Evolutionary conservation across 2,329 filamentous ascomycete species (phyloP).

Genomic region (Aspergillus costaricaensis): DNA sequence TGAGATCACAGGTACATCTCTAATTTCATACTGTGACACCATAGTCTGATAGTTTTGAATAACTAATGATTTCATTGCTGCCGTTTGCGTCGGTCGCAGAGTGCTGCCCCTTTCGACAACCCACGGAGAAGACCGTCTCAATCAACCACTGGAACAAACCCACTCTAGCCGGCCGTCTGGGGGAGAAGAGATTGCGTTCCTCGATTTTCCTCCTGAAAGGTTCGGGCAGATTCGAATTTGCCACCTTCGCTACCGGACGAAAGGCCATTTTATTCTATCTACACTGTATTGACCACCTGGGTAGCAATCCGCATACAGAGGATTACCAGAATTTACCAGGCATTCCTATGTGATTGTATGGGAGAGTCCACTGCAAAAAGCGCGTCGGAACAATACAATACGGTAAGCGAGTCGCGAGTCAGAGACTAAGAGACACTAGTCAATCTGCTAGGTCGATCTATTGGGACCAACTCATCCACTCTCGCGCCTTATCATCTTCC

Average conservation of each 20-base stretch:
- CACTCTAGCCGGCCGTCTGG: no score
- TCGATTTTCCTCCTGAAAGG: background rate
- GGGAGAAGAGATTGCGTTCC: no score
- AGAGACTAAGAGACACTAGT: background rate
- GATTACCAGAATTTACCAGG: no score
- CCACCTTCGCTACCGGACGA: no score
- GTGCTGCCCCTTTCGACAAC: background rate
- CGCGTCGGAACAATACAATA: background rate
- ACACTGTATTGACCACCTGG: no score
- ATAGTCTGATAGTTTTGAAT: no score
- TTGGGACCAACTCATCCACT: slow-evolving; percentile 13
- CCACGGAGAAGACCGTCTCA: background rate
- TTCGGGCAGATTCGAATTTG: no score
- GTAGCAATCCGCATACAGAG: no score
- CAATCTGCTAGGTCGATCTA: slow-evolving; percentile 14
- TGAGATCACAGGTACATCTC: no score
- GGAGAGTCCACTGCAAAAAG: background rate
- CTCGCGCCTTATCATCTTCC: background rate
- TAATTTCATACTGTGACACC: no score
- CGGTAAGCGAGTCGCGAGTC: background rate
- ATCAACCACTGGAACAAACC: background rate
- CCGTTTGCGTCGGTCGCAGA: background rate
- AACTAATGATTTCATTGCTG: background rate
- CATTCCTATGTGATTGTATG: background rate
- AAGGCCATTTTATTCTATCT: no score